Conservation (phyloP, 1,139 yeast species). For the Geotrichum bryndzae region DNA sequence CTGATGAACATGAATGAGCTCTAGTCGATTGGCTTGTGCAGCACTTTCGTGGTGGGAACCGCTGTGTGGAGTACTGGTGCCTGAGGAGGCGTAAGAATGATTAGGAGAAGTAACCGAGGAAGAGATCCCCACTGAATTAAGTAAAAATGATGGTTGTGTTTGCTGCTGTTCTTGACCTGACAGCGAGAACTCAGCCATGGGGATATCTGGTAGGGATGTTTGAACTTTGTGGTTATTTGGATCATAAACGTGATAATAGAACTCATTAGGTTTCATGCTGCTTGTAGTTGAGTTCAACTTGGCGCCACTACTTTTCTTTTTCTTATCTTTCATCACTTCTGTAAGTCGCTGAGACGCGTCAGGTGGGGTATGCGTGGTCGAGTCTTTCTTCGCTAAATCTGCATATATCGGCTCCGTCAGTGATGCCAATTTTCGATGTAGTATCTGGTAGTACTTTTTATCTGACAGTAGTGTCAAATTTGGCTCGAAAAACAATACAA, state of each 20-base stretch:
- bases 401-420: conserved; percentile 28
- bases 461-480: conserved; percentile 19
- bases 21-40: conserved; percentile 20
- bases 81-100: background rate
- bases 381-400: conserved; percentile 20
- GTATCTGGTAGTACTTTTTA: conserved; percentile 21
- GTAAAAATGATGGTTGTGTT: background rate
- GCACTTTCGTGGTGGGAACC: conserved; percentile 5
- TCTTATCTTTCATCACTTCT: background rate
- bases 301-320: background rate
- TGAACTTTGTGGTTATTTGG: conserved; percentile 20
- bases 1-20: conserved; percentile 29
- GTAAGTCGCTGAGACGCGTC: background rate
- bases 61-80: background rate
- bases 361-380: conserved; percentile 1
- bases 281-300: background rate
- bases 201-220: conserved; percentile 27
- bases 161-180: conserved; percentile 17
- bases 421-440: conserved; percentile 30
- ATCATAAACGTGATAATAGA: conserved; percentile 26
- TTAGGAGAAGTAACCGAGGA: background rate
- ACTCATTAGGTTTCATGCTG: conserved; percentile 16
- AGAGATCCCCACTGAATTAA: background rate
- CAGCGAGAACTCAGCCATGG: conserved; percentile 19
- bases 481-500: conserved; percentile 23